These are phyloP conservation scores for Clarireedia monteithiana DNA, from an alignment of 2,329 filamentous ascomycete species.

Conservation along the genomic window DNA sequence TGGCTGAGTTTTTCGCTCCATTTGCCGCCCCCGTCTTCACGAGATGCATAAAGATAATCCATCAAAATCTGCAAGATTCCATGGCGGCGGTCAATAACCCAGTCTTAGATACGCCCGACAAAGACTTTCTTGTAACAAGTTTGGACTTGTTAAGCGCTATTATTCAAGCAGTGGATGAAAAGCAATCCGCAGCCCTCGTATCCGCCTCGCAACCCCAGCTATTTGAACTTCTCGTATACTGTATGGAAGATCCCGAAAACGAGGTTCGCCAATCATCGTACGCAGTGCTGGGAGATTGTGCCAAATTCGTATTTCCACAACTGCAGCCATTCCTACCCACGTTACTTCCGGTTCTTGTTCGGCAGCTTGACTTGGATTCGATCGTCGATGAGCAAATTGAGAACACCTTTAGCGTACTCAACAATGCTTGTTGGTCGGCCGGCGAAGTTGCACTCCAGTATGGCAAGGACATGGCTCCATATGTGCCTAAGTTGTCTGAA, in stretches of 20 bases:
- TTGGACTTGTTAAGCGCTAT: slow-evolving; percentile 89
- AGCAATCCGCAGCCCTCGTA: slow-evolving; percentile 70
- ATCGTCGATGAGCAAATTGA: slow-evolving; percentile 75
- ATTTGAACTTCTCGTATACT: slow-evolving; percentile 84
- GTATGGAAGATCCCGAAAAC: slow-evolving; percentile 84
- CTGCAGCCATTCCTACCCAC: slow-evolving; percentile 65
- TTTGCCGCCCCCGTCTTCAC: slow-evolving; percentile 83
- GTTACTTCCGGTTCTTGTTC: slow-evolving; percentile 74
- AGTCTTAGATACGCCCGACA: slow-evolving; percentile 71
- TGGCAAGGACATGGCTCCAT: slow-evolving; percentile 67
- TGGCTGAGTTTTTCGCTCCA: slow-evolving; percentile 73
- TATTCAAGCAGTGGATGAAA: slow-evolving; percentile 74
- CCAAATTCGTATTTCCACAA: slow-evolving; percentile 82
- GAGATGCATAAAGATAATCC: slow-evolving; percentile 85
- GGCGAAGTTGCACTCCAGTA: slow-evolving; percentile 85
- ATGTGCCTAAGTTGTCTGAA: slow-evolving; percentile 67
- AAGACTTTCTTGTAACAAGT: slow-evolving; percentile 94
- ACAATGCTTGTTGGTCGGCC: slow-evolving; percentile 96
- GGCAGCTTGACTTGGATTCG: slow-evolving; percentile 76
- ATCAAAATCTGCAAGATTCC: slow-evolving; percentile 79
- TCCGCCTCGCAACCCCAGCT: slow-evolving; percentile 69
- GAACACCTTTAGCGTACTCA: slow-evolving; percentile 82
- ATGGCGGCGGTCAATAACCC: slow-evolving; percentile 61
- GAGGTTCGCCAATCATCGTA: slow-evolving; percentile 96
- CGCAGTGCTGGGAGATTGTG: slow-evolving; percentile 87